Percentiles rank a stretch among this genome's conserved stretches.
Evolutionary conservation across 2,329 filamentous ascomycete genomes (phyloP).

Genomic region (Stachybotrys echinatus): DNA sequence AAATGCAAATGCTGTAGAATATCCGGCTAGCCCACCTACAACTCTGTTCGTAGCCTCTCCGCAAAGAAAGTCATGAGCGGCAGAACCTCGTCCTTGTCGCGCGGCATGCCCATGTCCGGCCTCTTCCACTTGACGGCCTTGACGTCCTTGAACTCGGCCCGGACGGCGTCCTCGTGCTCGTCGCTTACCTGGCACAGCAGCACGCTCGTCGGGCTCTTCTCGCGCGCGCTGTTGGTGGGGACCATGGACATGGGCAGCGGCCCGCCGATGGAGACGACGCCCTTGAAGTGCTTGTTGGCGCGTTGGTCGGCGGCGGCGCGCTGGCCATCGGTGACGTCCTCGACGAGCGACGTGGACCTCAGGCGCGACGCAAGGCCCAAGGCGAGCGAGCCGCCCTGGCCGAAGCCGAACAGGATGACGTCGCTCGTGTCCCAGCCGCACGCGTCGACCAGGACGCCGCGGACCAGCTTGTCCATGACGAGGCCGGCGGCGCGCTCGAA

Average conservation of each 20-base stretch:
- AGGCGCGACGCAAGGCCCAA: constrained; percentile 48
- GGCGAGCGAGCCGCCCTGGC: constrained; percentile 61
- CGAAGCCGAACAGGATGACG: constrained; percentile 61
- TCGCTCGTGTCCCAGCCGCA: constrained; percentile 57
- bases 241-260: constrained; percentile 49
- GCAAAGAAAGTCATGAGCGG: constrained; percentile 85
- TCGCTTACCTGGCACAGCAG: constrained; percentile 57
- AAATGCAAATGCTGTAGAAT: too few relatives aligned
- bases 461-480: constrained; percentile 47
- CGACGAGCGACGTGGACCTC: constrained; percentile 24
- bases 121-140: constrained; percentile 65
- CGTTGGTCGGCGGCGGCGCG: constrained; percentile 2
- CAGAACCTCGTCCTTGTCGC: constrained; percentile 75
- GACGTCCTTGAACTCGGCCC: constrained; percentile 61
- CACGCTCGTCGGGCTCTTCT: constrained; percentile 58
- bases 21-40: constrained; percentile 7
- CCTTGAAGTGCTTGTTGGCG: constrained; percentile 33
- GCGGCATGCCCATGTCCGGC: constrained; percentile 75
- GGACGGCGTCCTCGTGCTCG: constrained; percentile 58
- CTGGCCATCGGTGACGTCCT: constrained; percentile 21
- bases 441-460: constrained; percentile 42
- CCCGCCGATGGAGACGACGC: constrained; percentile 60
- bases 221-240: constrained; percentile 34
- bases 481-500: constrained; percentile 43
- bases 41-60: constrained; percentile 44